Percentiles rank a stretch among this genome's conserved stretches.
Evolutionary conservation across 768 basidiomycete genomes (phyloP).

Genomic region (Hebeloma cylindrosporum): DNA sequence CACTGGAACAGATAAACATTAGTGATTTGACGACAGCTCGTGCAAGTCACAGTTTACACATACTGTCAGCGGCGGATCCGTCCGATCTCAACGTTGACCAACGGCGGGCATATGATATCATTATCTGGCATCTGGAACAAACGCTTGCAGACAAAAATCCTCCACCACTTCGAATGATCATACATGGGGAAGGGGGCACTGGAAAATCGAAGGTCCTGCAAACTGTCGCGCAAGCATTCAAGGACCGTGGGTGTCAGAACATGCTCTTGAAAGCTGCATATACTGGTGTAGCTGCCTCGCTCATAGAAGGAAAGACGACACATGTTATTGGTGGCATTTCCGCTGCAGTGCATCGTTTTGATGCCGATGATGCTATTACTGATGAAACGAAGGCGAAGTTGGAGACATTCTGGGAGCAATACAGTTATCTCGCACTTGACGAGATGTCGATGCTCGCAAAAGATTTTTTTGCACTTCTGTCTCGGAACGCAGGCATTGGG

Average conservation of each 20-base stretch:
- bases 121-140: conserved; percentile 12
- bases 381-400: conserved; percentile 27
- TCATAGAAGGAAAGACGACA: conserved; percentile 37
- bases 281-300: conserved; percentile 39
- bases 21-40: too few species aligned
- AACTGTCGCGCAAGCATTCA: conserved; percentile 34
- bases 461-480: conserved; percentile 24
- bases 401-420: conserved; percentile 11
- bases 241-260: not conserved
- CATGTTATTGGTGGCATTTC: conserved; percentile 23
- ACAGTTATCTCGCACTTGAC: conserved; percentile 34
- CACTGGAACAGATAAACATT: too few species aligned
- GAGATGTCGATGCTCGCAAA: conserved; percentile 40
- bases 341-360: not conserved
- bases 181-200: conserved; percentile 42
- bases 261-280: conserved; percentile 35
- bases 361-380: not conserved
- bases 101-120: conserved; percentile 22
- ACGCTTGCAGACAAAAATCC: not conserved
- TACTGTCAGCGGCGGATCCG: too few species aligned
- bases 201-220: conserved; percentile 45
- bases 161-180: conserved; percentile 35
- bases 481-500: conserved; percentile 19
- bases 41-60: too few species aligned
- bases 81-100: conserved; percentile 15